Evolutionary conservation across 2,329 filamentous ascomycete genomes (phyloP).

Genomic region (Sclerotinia sclerotiorum): DNA sequence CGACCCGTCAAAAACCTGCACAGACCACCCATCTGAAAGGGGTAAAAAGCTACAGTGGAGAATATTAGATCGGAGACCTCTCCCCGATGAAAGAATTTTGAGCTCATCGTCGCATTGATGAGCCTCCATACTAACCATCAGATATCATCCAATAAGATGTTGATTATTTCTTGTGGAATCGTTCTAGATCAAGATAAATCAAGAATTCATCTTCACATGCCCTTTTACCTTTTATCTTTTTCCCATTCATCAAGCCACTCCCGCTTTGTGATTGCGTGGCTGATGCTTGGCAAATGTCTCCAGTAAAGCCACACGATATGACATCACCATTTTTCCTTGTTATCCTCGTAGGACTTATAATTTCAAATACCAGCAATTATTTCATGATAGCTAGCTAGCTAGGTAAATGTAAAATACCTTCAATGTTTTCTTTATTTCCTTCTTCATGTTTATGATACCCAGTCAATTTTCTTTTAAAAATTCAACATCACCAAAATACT

Average conservation of each 20-base stretch:
- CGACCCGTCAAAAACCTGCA: not conserved
- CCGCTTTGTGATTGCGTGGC: conserved; percentile 12
- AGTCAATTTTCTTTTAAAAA: not conserved
- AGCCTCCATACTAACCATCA: not conserved
- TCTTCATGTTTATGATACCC: not conserved
- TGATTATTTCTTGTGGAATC: not conserved
- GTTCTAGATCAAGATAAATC: not conserved
- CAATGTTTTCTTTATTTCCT: not conserved
- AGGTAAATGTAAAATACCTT: not conserved
- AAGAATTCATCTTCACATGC: not conserved
- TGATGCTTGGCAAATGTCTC: conserved; percentile 11
- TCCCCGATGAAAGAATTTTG: not conserved
- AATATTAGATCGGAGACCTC: not conserved
- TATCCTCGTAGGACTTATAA: not conserved
- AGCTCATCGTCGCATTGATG: not conserved
- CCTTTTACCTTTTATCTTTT: too few species aligned
- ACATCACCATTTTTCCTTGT: conserved; percentile 16
- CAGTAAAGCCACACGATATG: conserved; percentile 7
- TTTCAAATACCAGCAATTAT: not conserved
- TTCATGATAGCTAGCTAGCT: not conserved
- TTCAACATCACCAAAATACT: not conserved
- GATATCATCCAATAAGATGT: not conserved
- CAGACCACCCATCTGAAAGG: too few species aligned
- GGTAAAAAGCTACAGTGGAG: not conserved
- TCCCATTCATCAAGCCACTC: not conserved